Percentiles rank a stretch among this genome's conserved stretches.
phyloP scores from a whole-genome alignment of 441 rosid species.

The Pelargonium australe region DNA sequence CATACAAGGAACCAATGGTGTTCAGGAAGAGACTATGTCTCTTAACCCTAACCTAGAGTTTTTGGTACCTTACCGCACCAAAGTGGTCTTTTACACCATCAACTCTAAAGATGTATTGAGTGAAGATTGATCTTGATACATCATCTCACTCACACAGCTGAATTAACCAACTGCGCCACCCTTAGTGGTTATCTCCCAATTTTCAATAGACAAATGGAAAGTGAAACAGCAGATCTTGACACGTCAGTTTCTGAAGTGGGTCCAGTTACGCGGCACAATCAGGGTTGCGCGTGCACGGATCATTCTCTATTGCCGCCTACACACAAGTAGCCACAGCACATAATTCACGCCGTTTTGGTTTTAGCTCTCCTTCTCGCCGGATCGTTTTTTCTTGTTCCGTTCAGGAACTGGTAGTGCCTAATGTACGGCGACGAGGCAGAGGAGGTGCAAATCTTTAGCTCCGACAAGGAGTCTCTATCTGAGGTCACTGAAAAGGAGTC shows the following conservation, averaged over 20 bases:
- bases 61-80: too few relatives aligned
- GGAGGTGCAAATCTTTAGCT: conserved; percentile 15
- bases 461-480: conserved; percentile 17
- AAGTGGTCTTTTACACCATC: too few relatives aligned
- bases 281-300: neutral
- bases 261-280: neutral
- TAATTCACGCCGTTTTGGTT: neutral
- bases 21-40: too few relatives aligned
- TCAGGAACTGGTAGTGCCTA: neutral
- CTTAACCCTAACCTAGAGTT: too few relatives aligned
- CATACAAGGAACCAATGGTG: too few relatives aligned
- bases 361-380: neutral
- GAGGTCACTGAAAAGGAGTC: conserved; percentile 16
- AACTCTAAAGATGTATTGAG: too few relatives aligned
- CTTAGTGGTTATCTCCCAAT: too few relatives aligned
- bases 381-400: neutral
- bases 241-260: neutral
- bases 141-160: too few relatives aligned
- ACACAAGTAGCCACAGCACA: neutral
- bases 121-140: too few relatives aligned
- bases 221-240: neutral
- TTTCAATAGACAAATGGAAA: too few relatives aligned
- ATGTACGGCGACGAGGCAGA: neutral
- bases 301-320: neutral
- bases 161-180: too few relatives aligned